phyloP scores from a whole-genome alignment of 2,329 filamentous ascomycete species.

The Colletotrichum sp. region DNA sequence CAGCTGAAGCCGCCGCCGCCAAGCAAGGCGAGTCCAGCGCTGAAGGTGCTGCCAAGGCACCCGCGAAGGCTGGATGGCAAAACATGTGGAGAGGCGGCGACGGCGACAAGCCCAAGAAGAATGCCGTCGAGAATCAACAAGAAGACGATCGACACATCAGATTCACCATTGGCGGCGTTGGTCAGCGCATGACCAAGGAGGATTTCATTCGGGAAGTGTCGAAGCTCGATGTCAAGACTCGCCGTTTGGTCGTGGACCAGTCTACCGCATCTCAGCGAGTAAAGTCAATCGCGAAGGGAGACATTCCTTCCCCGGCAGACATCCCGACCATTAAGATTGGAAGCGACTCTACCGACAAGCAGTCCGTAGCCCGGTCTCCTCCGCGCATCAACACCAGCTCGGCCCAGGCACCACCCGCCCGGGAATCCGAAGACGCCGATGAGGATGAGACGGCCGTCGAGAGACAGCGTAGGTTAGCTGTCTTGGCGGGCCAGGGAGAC shows the following conservation, averaged over 20 bases:
- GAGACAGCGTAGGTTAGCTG: slow-evolving; percentile 66
- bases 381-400: not conserved
- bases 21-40: slow-evolving; percentile 32
- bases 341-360: not conserved
- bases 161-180: slow-evolving; percentile 77
- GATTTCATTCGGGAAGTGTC: slow-evolving; percentile 80
- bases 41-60: slow-evolving; percentile 38
- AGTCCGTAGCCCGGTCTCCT: not conserved
- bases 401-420: not conserved
- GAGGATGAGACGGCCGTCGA: slow-evolving; percentile 72
- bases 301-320: slow-evolving; percentile 18
- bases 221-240: slow-evolving; percentile 70
- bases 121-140: slow-evolving; percentile 47
- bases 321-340: slow-evolving; percentile 5
- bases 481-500: slow-evolving; percentile 47
- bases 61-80: slow-evolving; percentile 55
- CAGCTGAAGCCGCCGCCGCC: slow-evolving; percentile 27
- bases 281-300: slow-evolving; percentile 54
- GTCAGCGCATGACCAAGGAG: slow-evolving; percentile 77
- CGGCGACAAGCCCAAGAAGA: slow-evolving; percentile 42
- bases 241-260: slow-evolving; percentile 56
- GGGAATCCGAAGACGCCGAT: slow-evolving; percentile 12
- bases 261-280: slow-evolving; percentile 51
- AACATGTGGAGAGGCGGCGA: slow-evolving; percentile 48
- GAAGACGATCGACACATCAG: slow-evolving; percentile 74